A percentile compares a stretch with the other conserved stretches of the same genome.
Evolutionary conservation across 2,329 filamentous ascomycete genomes (phyloP).

Genomic region (Hypomyces perniciosus): DNA sequence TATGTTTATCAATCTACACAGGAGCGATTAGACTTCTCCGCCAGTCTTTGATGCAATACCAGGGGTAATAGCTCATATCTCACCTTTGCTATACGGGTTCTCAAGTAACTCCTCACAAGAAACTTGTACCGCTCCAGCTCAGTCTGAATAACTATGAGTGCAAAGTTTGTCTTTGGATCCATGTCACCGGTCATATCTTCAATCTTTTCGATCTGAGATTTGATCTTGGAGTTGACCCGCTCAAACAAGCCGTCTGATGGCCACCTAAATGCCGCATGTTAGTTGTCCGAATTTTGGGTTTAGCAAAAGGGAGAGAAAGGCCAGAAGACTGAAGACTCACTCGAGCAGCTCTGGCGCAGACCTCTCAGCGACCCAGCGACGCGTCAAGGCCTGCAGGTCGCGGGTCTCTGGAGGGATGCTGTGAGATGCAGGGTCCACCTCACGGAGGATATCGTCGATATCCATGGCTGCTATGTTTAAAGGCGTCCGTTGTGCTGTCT

Average conservation of each 20-base stretch:
- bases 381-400: slow-evolving; percentile 83
- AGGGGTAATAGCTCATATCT: slow-evolving; percentile 2
- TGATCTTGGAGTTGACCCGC: slow-evolving; percentile 68
- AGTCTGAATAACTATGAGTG: slow-evolving; percentile 90
- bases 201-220: slow-evolving; percentile 62
- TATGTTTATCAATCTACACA: slow-evolving; percentile 65
- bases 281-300: neutral
- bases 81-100: slow-evolving; percentile 84
- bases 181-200: slow-evolving; percentile 76
- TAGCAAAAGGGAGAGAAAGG: neutral
- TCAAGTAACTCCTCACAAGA: slow-evolving; percentile 73
- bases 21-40: neutral
- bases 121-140: slow-evolving; percentile 94
- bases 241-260: slow-evolving; percentile 70
- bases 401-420: slow-evolving; percentile 53
- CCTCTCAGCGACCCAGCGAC: slow-evolving; percentile 89
- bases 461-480: slow-evolving; percentile 47
- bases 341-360: slow-evolving; percentile 82
- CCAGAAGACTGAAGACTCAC: slow-evolving; percentile 39
- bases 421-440: slow-evolving; percentile 58
- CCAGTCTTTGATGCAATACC: neutral
- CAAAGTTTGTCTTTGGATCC: slow-evolving; percentile 88
- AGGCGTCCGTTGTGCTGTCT: no score
- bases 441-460: slow-evolving; percentile 73
- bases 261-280: slow-evolving; percentile 41